Base-by-base conservation (phyloP, 2,329 filamentous ascomycete species). In the Fusarium succisae region DNA sequence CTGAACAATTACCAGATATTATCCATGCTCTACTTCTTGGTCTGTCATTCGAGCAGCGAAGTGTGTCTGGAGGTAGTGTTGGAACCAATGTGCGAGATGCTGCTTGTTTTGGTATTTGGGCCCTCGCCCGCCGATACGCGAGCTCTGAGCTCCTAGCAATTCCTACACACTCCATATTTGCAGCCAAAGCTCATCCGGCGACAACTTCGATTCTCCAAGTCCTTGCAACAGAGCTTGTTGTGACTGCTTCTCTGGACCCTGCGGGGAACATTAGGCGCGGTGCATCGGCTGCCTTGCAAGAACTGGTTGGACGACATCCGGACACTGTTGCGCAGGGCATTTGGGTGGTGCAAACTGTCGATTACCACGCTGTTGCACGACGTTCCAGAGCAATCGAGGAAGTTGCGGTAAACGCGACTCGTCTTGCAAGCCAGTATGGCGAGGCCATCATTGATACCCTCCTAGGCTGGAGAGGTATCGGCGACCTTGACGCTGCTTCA, bases 31-130 rank as follows among this genome's bases (percentile, higher is more conserved):
- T 98, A 22, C 84, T 97, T 2, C 88, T 93, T 15, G 95, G 94
- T 0, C 86, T 98, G 32, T 91, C 91, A 2, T 99, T 98, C 79
- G 95, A 99, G 81, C 94, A 98, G 78, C 89, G 95, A 66, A 93
- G 92, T 51, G 90, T 94, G 1, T 94, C 94, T 7, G 96, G 96
- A n/a, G 91, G 89, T 18, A 95, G 94, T 7, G 87, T 96, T 17
- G 96, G 96, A 5, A 92, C 94, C 4, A 98, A 97, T 76, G 95
- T 99, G 22, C 91, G 96, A 53, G 96, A 99, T 84, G 96, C 96
- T 18, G 94, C 96, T 7, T 98, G 95, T 80, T 99, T 98, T 80
- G 96, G 96, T 12, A 92, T 98, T 30, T 99, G 96, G 96, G 93
- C 95, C 3, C 82, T 98, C 13, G 94, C 96, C 28, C 89, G 96